phyloP scores from a whole-genome alignment of 1,284 basidiomycete genomes.

The Phylloporus sp. region DNA sequence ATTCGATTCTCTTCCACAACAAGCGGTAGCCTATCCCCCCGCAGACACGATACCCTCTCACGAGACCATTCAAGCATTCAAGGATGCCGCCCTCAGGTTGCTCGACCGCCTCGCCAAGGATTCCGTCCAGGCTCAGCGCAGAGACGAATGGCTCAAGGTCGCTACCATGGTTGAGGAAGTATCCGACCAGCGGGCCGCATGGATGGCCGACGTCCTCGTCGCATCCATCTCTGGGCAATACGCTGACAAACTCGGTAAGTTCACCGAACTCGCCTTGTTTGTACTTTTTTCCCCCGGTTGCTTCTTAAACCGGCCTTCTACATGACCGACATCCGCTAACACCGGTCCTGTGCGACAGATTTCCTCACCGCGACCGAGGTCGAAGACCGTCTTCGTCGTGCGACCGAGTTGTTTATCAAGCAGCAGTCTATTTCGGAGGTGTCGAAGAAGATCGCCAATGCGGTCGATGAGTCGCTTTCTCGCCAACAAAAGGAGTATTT shows the following conservation, averaged over 20 bases:
- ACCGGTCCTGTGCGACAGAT: constrained; percentile 45
- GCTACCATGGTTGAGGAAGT: constrained; percentile 67
- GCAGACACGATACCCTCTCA: constrained; percentile 49
- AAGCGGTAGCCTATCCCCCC: constrained; percentile 54
- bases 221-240: constrained; percentile 66
- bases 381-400: constrained; percentile 62
- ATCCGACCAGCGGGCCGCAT: constrained; percentile 58
- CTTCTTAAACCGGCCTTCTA: background rate
- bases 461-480: constrained; percentile 78
- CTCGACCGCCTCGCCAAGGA: constrained; percentile 70
- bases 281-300: background rate
- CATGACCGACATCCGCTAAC: constrained; percentile 10
- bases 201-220: constrained; percentile 77
- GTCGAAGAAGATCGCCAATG: constrained; percentile 73
- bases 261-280: background rate
- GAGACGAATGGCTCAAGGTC: constrained; percentile 68
- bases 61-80: constrained; percentile 66
- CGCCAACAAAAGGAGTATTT: constrained; percentile 86
- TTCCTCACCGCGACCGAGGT: constrained; percentile 60
- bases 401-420: constrained; percentile 71
- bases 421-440: constrained; percentile 77
- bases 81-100: constrained; percentile 62
- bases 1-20: constrained; percentile 40
- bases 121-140: constrained; percentile 54
- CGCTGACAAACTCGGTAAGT: constrained; percentile 70